Conservation (phyloP, 495 filamentous ascomycete species). For the Astrothelium subdiscretum region DNA sequence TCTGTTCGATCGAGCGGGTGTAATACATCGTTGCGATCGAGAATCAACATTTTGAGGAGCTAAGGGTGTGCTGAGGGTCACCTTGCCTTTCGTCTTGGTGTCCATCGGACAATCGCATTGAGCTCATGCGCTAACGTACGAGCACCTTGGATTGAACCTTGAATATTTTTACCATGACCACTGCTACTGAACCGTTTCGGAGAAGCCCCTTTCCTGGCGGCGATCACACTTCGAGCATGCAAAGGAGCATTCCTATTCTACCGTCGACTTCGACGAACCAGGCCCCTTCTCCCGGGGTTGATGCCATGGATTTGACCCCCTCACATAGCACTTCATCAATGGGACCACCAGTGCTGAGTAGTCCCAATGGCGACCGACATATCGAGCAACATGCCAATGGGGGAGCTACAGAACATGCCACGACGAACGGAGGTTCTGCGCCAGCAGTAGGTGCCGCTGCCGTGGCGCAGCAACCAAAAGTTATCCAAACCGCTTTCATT, state of each 20-base stretch:
- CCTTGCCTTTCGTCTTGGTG: not conserved
- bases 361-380: constrained; percentile 21
- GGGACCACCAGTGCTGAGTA: constrained; percentile 24
- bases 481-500: constrained; percentile 98
- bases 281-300: constrained; percentile 13
- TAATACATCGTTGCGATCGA: not conserved
- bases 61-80: not conserved
- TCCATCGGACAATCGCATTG: not conserved
- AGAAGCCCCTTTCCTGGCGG: constrained; percentile 24
- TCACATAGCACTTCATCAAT: constrained; percentile 17
- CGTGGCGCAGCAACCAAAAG: constrained; percentile 89
- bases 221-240: constrained; percentile 13
- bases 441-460: constrained; percentile 53
- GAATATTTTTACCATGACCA: constrained; percentile 20
- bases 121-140: not conserved
- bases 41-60: not conserved
- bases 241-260: constrained; percentile 29
- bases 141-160: not conserved
- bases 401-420: not conserved
- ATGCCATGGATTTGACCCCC: constrained; percentile 27
- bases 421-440: constrained; percentile 18
- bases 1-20: not conserved
- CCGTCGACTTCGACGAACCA: constrained; percentile 21
- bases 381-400: constrained; percentile 5
- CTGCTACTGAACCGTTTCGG: constrained; percentile 19